These are phyloP conservation scores for Leishmania aethiopica DNA, from an alignment of 208 protist genomes.

Conservation along the genomic window DNA sequence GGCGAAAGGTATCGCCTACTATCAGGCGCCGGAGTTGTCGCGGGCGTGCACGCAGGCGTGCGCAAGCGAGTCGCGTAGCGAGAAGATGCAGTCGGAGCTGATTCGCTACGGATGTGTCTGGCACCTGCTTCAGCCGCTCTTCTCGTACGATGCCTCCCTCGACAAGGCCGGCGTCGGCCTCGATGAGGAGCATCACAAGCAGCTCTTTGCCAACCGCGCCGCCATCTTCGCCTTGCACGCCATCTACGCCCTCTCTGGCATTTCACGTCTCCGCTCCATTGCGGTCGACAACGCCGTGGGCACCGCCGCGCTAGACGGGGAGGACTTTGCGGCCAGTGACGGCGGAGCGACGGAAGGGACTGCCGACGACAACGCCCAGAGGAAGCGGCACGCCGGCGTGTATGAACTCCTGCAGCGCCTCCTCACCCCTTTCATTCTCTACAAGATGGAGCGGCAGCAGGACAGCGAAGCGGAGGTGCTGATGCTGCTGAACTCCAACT, in stretches of 20 bases:
- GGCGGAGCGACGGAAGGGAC: not conserved
- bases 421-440: constrained; percentile 83
- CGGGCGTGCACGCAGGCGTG: constrained; percentile 82
- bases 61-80: constrained; percentile 57
- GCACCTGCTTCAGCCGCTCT: constrained; percentile 84
- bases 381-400: constrained; percentile 42
- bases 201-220: constrained; percentile 81
- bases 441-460: constrained; percentile 48
- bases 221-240: constrained; percentile 70
- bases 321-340: not conserved
- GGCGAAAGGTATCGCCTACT: constrained; percentile 69
- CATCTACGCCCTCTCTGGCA: constrained; percentile 67
- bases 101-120: constrained; percentile 76
- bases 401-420: constrained; percentile 57
- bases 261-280: constrained; percentile 15
- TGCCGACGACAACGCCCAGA: constrained; percentile 9
- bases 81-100: constrained; percentile 67
- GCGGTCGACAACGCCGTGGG: not conserved
- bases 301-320: not conserved
- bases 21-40: constrained; percentile 61
- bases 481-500: constrained; percentile 82
- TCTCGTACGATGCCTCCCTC: constrained; percentile 93
- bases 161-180: constrained; percentile 63
- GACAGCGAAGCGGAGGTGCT: constrained; percentile 66
- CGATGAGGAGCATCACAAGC: constrained; percentile 74